A percentile compares a stretch with the other conserved stretches of the same genome.
phyloP scores from a whole-genome alignment of 208 protist species.

The Trypanosomatidae sp. region DNA sequence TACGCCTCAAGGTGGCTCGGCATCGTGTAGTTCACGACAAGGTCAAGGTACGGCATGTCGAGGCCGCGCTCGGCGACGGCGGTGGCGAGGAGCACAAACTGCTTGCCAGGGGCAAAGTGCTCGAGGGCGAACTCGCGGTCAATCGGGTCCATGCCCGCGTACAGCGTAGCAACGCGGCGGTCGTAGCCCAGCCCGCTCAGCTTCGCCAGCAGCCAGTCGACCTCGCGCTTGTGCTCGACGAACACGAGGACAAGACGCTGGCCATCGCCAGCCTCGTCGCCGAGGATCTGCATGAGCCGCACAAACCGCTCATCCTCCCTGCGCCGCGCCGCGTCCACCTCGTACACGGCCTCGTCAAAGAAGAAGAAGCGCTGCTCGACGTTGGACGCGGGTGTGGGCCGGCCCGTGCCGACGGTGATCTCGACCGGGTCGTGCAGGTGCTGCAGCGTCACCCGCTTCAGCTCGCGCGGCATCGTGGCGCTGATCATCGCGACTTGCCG shows the following conservation, averaged over 20 bases:
- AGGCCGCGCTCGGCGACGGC: constrained; percentile 86
- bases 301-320: constrained; percentile 57
- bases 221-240: constrained; percentile 80
- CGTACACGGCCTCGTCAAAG: constrained; percentile 79
- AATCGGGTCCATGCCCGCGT: constrained; percentile 86
- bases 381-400: constrained; percentile 69
- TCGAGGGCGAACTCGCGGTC: constrained; percentile 84
- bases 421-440: constrained; percentile 71
- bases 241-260: constrained; percentile 86
- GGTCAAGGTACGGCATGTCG: constrained; percentile 96
- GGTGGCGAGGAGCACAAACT: constrained; percentile 86
- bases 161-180: constrained; percentile 60
- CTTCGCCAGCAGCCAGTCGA: constrained; percentile 72
- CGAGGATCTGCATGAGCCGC: constrained; percentile 75
- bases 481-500: constrained; percentile 84
- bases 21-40: constrained; percentile 99
- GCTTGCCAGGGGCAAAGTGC: constrained; percentile 70
- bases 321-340: constrained; percentile 31
- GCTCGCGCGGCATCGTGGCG: constrained; percentile 85
- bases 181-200: constrained; percentile 71
- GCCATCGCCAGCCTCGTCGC: constrained; percentile 52
- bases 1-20: constrained; percentile 98
- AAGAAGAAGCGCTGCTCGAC: constrained; percentile 86
- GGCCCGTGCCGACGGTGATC: constrained; percentile 82
- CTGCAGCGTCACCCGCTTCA: constrained; percentile 56